These are phyloP conservation scores for Fusarium oxysporum DNA, from an alignment of 2,329 filamentous ascomycete genomes.

Conservation along the genomic window DNA sequence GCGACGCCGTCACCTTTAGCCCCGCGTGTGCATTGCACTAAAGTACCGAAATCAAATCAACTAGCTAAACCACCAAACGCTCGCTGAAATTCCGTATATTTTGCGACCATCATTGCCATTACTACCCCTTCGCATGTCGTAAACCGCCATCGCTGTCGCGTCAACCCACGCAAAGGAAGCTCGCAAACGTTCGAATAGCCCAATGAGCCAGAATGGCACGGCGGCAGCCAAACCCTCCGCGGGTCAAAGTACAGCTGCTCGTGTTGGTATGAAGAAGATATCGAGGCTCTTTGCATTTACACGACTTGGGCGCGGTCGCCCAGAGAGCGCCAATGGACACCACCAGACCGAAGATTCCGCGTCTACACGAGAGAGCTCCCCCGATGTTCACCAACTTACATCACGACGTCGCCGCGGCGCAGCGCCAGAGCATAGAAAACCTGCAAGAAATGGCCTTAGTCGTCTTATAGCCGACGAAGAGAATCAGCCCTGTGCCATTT, in stretches of 20 bases:
- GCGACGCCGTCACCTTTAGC: constrained; percentile 29
- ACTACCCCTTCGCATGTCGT: constrained; percentile 27
- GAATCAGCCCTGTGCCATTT: constrained; percentile 48
- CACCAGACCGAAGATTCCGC: constrained; percentile 39
- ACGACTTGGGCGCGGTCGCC: constrained; percentile 46
- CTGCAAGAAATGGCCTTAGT: constrained; percentile 45
- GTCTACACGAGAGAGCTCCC: constrained; percentile 42
- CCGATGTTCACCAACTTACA: constrained; percentile 52
- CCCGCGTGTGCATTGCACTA: constrained; percentile 31
- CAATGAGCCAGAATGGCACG: constrained; percentile 45
- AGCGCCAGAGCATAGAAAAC: constrained; percentile 37
- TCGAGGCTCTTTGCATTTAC: constrained; percentile 52
- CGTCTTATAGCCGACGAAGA: constrained; percentile 47
- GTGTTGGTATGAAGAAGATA: constrained; percentile 51
- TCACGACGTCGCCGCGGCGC: constrained; percentile 43
- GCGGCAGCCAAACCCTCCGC: constrained; percentile 40
- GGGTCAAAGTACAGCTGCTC: constrained; percentile 33
- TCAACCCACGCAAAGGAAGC: constrained; percentile 30
- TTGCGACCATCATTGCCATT: background rate
- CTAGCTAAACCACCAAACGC: constrained; percentile 19
- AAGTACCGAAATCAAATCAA: constrained; percentile 11
- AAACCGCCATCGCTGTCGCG: constrained; percentile 34
- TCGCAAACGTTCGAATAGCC: constrained; percentile 12
- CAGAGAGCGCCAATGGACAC: constrained; percentile 32
- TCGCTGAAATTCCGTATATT: constrained; percentile 10